Evolutionary conservation across 768 basidiomycete genomes (phyloP).

Genomic region (Podaxis carcinomalis): DNA sequence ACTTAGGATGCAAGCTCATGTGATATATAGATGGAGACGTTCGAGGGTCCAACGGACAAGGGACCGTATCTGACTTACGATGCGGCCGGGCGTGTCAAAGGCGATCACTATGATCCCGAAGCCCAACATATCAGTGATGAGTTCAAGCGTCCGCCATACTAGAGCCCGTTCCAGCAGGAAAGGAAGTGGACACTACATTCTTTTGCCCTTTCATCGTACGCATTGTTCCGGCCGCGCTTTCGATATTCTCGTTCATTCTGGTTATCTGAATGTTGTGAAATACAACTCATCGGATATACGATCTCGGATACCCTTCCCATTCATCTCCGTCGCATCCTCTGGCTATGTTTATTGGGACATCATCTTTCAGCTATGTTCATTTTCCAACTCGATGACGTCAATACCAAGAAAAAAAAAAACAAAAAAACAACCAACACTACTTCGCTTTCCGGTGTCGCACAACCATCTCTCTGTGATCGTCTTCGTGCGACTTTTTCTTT

Average conservation of each 20-base stretch:
- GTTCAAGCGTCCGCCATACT: slow-evolving; percentile 58
- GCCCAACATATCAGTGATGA: slow-evolving; percentile 54
- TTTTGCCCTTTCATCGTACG: not conserved
- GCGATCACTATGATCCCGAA: slow-evolving; percentile 52
- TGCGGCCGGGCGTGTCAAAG: slow-evolving; percentile 45
- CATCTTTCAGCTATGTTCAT: not conserved
- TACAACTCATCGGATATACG: not conserved
- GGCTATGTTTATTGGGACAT: slow-evolving; percentile 12
- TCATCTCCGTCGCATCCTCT: slow-evolving; percentile 3
- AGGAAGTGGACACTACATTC: not conserved
- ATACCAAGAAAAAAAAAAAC: not conserved
- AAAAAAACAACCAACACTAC: not conserved
- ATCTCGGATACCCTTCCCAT: slow-evolving; percentile 7
- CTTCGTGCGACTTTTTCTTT: not conserved
- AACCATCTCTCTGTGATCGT: not conserved
- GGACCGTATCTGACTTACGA: slow-evolving; percentile 47
- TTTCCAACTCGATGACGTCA: not conserved
- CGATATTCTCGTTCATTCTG: slow-evolving; percentile 2
- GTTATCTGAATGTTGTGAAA: not conserved
- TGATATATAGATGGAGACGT: slow-evolving; percentile 57
- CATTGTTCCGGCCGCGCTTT: not conserved
- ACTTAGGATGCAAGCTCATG: slow-evolving; percentile 4
- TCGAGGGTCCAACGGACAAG: slow-evolving; percentile 43
- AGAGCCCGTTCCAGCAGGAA: slow-evolving; percentile 4
- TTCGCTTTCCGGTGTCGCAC: not conserved